Evolutionary conservation across 2,329 filamentous ascomycete species (phyloP).

Genomic region (Pyrenochaeta sp.): DNA sequence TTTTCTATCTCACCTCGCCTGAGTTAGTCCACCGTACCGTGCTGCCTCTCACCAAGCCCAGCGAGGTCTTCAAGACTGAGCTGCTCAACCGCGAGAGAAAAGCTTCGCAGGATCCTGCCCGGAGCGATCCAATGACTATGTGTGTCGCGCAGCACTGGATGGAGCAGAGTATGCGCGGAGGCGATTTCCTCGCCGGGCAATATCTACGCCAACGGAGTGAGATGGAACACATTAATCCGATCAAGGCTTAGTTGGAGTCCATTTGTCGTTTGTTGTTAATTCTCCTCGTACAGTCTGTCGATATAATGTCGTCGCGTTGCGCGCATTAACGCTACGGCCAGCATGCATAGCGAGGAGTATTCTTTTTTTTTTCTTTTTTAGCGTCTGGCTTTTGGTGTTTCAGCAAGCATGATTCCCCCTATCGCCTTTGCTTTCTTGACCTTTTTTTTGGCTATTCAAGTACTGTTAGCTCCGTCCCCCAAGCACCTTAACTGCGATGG

Average conservation of each 20-base stretch:
- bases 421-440: constrained; percentile 7
- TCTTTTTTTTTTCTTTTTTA: neutral
- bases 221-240: constrained; percentile 64
- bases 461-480: neutral
- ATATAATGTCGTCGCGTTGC: constrained; percentile 14
- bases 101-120: constrained; percentile 64
- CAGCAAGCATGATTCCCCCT: constrained; percentile 28
- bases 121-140: constrained; percentile 87
- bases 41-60: constrained; percentile 81
- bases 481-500: neutral
- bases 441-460: neutral
- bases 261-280: constrained; percentile 14
- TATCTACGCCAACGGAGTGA: constrained; percentile 78
- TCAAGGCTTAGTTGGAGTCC: constrained; percentile 29
- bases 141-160: constrained; percentile 98
- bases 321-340: constrained; percentile 16
- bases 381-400: constrained; percentile 1
- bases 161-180: constrained; percentile 85
- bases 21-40: constrained; percentile 83
- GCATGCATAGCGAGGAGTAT: constrained; percentile 44
- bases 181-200: constrained; percentile 82
- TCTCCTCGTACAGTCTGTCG: constrained; percentile 6
- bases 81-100: constrained; percentile 73
- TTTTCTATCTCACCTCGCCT: constrained; percentile 91
- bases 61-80: constrained; percentile 89